These are phyloP conservation scores for Papiliotrema fonsecae DNA, from an alignment of 1,284 basidiomycete species.

Conservation along the genomic window DNA sequence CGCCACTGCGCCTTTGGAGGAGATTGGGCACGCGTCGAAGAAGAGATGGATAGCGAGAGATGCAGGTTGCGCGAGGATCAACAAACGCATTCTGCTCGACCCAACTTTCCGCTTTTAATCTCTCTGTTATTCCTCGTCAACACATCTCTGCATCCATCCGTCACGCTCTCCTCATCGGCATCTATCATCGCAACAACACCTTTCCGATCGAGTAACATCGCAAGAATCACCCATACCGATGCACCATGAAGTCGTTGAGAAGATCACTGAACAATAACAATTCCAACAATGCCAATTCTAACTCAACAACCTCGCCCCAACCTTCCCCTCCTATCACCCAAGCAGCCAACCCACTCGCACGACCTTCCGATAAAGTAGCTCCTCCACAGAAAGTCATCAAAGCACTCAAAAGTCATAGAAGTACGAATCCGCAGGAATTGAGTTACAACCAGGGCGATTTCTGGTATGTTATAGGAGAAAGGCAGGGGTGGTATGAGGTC, in stretches of 20 bases:
- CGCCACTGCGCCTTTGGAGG: too few relatives aligned
- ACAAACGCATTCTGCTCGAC: too few relatives aligned
- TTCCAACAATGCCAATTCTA: conserved; percentile 57
- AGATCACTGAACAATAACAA: conserved; percentile 65
- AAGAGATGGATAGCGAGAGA: too few relatives aligned
- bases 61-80: too few relatives aligned
- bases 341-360: conserved; percentile 57
- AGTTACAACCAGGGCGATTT: conserved; percentile 94
- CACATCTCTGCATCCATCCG: too few relatives aligned
- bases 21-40: too few relatives aligned
- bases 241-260: conserved; percentile 73
- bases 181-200: too few relatives aligned
- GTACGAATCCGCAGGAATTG: conserved; percentile 77
- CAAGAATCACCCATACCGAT: not conserved
- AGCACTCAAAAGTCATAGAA: conserved; percentile 66
- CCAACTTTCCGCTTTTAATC: too few relatives aligned
- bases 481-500: conserved; percentile 68
- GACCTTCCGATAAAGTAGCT: conserved; percentile 62
- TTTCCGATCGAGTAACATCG: not conserved
- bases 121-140: too few relatives aligned
- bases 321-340: conserved; percentile 18
- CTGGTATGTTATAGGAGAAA: conserved; percentile 86
- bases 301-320: conserved; percentile 15
- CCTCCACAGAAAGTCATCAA: conserved; percentile 96
- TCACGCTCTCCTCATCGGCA: too few relatives aligned